Evolutionary conservation across 164 flowering plant genomes (phyloP).

Genomic region (Malania oleifera): DNA sequence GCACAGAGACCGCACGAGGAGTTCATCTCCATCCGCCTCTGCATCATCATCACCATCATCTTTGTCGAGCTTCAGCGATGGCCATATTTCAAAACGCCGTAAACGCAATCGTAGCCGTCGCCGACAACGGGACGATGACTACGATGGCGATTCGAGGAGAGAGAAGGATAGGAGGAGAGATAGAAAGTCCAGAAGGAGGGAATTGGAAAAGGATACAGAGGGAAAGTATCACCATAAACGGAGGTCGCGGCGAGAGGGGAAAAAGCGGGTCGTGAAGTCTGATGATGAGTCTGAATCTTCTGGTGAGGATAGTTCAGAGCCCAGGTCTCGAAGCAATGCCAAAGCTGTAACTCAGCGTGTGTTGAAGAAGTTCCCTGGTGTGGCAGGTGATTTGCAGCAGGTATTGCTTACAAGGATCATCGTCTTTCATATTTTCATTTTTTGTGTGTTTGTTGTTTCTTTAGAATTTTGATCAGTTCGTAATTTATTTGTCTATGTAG

Average conservation of each 20-base stretch:
- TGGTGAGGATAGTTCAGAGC: conserved; percentile 18
- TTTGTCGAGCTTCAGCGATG: conserved; percentile 14
- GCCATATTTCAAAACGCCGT: conserved; percentile 6
- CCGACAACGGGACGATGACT: conserved; percentile 8
- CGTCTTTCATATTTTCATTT: background rate
- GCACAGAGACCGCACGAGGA: conserved; percentile 6
- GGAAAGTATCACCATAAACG: background rate
- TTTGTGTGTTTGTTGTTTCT: background rate
- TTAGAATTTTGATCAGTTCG: background rate
- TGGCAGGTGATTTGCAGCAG: conserved; percentile 59
- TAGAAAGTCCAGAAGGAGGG: conserved; percentile 10
- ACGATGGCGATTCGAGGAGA: conserved; percentile 9
- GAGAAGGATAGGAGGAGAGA: conserved; percentile 15
- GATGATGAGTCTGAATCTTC: conserved; percentile 20
- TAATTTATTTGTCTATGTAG: background rate
- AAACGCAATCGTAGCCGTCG: conserved; percentile 13
- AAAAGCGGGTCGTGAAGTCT: conserved; percentile 18
- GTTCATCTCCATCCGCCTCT: background rate
- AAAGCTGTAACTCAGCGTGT: conserved; percentile 37
- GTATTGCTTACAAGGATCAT: conserved; percentile 20
- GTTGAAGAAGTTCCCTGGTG: conserved; percentile 51
- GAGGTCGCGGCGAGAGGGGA: conserved; percentile 13
- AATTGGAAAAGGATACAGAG: conserved; percentile 7
- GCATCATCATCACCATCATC: conserved; percentile 12
- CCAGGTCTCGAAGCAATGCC: conserved; percentile 20